Evolutionary conservation across 805 yeast species (phyloP), one percentile per base, ranked within the genome.

Genomic region (Kuraishia molischiana): DNA sequence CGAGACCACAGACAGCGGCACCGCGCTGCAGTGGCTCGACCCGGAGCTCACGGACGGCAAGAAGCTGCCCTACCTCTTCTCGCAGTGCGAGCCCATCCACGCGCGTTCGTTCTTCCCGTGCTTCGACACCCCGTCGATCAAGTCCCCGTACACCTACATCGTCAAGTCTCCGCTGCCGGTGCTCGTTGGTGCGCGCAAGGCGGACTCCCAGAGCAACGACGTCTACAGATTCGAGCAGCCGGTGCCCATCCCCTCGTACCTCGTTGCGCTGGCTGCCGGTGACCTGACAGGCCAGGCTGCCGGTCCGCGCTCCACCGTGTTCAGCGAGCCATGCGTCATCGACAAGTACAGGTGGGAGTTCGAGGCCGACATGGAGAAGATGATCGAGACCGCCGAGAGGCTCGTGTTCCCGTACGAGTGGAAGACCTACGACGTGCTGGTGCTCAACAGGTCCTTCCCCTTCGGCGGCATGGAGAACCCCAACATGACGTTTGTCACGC

Each of bases 401-500:
- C 62, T 85, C 32, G 79, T 85, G 14, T 85, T 79, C 51, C 72
- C 76, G 2, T 87, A 87, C 58, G 92, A 85, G 51, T 87, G 95
- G 95, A 70, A 74, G 40, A 77, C 76, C 29, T 87, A 81, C 56
- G 89, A 86, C 52, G 82, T 85, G 22, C 66, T 87, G 30, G 77
- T 87, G 24, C 72, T 86, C 45, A 95, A 95, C 2, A 72, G 79
- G 38, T 74, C 77, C 5, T 71, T 74, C 61, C 94, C 95, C 3
- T 87, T 84, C 51, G 95, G 95, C 44, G 96, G 96, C 38, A 87
- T 87, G 95, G 95, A 87, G 61, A 85, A 85, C 52, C 95, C 95
- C 42, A 85, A 86, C 52, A 77, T 85, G 57, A 85, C 95, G 1
- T 85, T 85, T 59, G 89, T 87, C 6, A 85, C 95, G 0, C 95